Conservation (phyloP, 1,284 basidiomycete genomes). For the Cutaneotrichosporon cyanovorans region DNA sequence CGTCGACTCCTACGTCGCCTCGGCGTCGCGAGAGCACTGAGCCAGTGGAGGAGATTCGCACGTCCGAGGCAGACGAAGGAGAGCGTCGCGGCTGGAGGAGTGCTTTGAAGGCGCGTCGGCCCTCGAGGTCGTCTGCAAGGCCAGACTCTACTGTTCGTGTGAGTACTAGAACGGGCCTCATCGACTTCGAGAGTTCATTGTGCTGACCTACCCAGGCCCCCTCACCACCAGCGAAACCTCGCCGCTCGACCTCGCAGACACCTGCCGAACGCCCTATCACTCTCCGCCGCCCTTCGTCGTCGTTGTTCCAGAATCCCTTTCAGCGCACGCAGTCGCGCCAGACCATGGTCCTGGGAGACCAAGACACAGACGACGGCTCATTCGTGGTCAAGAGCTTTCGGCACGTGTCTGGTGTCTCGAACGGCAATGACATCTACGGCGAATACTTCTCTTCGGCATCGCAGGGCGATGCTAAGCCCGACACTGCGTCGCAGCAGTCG, state of each 20-base stretch:
- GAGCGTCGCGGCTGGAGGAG: constrained; percentile 3
- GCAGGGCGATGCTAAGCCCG: too few species aligned
- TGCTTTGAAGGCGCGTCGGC: neutral
- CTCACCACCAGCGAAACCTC: neutral
- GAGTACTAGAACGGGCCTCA: too few species aligned
- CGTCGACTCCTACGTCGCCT: too few species aligned
- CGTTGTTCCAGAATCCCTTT: constrained; percentile 34
- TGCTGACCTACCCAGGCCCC: neutral
- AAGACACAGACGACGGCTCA: constrained; percentile 33
- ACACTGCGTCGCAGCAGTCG: too few species aligned
- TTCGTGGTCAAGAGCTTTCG: constrained; percentile 43
- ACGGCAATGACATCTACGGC: constrained; percentile 5
- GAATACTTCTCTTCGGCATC: too few species aligned
- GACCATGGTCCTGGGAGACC: constrained; percentile 19
- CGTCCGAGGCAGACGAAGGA: constrained; percentile 2
- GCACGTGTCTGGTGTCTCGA: constrained; percentile 42
- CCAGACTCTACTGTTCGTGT: neutral
- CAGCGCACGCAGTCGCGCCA: constrained; percentile 27
- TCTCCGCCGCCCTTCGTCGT: constrained; percentile 31
- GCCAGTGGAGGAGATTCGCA: constrained; percentile 11
- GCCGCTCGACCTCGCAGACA: neutral
- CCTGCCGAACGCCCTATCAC: neutral
- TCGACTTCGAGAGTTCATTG: constrained; percentile 1
- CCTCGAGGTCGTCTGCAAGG: neutral
- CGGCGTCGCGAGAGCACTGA: neutral